phyloP scores from a whole-genome alignment of 768 basidiomycete species.

The Solioccasus polychromus region DNA sequence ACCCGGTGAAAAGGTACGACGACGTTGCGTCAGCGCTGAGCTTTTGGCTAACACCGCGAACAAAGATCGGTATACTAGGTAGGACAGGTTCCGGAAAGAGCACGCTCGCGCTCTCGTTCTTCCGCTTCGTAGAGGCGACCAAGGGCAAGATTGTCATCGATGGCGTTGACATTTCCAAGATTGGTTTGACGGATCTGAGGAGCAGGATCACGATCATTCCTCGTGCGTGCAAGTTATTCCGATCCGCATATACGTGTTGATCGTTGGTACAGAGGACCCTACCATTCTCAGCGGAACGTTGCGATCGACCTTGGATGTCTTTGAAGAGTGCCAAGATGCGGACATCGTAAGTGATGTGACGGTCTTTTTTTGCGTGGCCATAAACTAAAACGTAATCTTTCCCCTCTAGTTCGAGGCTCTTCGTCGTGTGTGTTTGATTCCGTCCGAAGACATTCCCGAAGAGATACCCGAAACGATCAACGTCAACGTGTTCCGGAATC shows the following conservation, averaged over 20 bases:
- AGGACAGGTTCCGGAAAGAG: conserved; percentile 78
- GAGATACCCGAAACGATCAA: conserved; percentile 48
- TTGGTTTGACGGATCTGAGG: conserved; percentile 81
- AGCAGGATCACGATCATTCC: conserved; percentile 75
- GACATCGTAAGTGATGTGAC: conserved; percentile 72
- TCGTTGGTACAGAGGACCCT: conserved; percentile 66
- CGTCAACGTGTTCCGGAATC: conserved; percentile 69
- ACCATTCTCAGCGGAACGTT: conserved; percentile 82
- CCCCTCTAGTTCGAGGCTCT: conserved; percentile 68
- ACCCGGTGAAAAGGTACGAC: conserved; percentile 69
- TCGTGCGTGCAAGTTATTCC: conserved; percentile 40
- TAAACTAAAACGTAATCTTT: neutral
- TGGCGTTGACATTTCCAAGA: conserved; percentile 69
- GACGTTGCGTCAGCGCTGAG: neutral
- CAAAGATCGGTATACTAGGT: conserved; percentile 66
- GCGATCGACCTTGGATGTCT: conserved; percentile 80
- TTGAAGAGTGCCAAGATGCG: conserved; percentile 79
- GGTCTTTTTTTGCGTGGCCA: neutral
- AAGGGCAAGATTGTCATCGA: conserved; percentile 75
- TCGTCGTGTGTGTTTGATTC: conserved; percentile 80
- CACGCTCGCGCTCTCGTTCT: conserved; percentile 80
- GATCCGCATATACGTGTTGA: neutral
- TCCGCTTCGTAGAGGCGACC: conserved; percentile 87
- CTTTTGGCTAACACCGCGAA: conserved; percentile 6
- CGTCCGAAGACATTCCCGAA: conserved; percentile 47